phyloP scores from a whole-genome alignment of 305 asterid genomes.

The Solanum hybrid region DNA sequence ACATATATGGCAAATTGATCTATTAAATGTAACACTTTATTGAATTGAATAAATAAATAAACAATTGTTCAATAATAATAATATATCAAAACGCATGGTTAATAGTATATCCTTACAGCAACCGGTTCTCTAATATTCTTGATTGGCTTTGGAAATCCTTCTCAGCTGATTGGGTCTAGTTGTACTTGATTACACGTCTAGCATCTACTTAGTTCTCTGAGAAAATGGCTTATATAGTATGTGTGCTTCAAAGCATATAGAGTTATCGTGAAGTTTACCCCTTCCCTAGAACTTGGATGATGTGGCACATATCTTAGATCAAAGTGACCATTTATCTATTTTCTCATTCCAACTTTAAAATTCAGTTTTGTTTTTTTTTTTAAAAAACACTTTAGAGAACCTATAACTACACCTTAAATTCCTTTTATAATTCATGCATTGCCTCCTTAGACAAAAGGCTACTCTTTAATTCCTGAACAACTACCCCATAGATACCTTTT shows the following conservation, averaged over 20 bases:
- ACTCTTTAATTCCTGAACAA: neutral
- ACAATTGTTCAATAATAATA: neutral
- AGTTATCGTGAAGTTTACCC: neutral
- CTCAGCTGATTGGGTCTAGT: neutral
- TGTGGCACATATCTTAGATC: neutral
- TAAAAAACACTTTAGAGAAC: neutral
- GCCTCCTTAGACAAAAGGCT: neutral
- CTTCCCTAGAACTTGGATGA: neutral
- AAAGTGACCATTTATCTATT: neutral
- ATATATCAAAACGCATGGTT: neutral
- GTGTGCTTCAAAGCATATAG: neutral
- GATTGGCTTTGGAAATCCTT: neutral
- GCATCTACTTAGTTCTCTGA: neutral
- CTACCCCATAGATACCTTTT: neutral
- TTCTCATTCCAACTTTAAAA: neutral
- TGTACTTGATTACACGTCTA: neutral
- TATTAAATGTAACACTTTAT: neutral
- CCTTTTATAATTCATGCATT: neutral
- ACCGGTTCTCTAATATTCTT: neutral
- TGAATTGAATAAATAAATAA: neutral
- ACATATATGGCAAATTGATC: neutral
- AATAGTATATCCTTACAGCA: neutral
- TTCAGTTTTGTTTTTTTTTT: neutral
- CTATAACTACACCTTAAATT: neutral
- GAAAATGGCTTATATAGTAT: neutral